Percentiles rank a stretch among this genome's conserved stretches.
phyloP scores from a whole-genome alignment of 73 alveolate genomes.

The Diophrys appendiculata region DNA sequence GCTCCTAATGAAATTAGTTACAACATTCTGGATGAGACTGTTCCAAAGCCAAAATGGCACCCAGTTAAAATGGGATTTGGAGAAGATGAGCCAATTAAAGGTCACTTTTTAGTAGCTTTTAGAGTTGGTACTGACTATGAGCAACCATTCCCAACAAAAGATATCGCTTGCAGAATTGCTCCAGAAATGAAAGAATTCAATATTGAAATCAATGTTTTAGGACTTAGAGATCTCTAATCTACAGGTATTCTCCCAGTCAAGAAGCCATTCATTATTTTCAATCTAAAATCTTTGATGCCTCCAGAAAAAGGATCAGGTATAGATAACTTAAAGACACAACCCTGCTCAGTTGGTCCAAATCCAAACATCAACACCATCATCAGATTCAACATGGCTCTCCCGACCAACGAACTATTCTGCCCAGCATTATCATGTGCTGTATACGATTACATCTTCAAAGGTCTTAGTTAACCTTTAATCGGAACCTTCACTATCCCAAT shows the following conservation, averaged over 20 bases:
- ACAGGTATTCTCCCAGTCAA: conserved; percentile 91
- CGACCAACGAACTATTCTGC: conserved; percentile 62
- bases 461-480: conserved; percentile 84
- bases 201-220: conserved; percentile 79
- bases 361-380: conserved; percentile 92
- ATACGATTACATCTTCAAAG: conserved; percentile 88
- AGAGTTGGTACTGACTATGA: conserved; percentile 67
- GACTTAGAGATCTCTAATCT: conserved; percentile 85
- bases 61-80: conserved; percentile 76
- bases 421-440: conserved; percentile 78
- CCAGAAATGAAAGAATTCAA: conserved; percentile 78
- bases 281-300: conserved; percentile 58
- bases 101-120: conserved; percentile 85
- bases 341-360: conserved; percentile 92
- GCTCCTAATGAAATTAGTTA: conserved; percentile 47
- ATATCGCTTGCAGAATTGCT: conserved; percentile 33
- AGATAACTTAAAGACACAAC: conserved; percentile 78
- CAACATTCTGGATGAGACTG: conserved; percentile 64
- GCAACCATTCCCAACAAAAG: conserved; percentile 70
- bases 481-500: conserved; percentile 89
- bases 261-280: conserved; percentile 88
- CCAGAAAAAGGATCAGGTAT: conserved; percentile 60
- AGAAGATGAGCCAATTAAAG: conserved; percentile 73
- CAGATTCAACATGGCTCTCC: conserved; percentile 82
- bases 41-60: conserved; percentile 91